Base-by-base conservation (phyloP, 164 flowering plant species). In the Magnolia kwangsiensis region DNA sequence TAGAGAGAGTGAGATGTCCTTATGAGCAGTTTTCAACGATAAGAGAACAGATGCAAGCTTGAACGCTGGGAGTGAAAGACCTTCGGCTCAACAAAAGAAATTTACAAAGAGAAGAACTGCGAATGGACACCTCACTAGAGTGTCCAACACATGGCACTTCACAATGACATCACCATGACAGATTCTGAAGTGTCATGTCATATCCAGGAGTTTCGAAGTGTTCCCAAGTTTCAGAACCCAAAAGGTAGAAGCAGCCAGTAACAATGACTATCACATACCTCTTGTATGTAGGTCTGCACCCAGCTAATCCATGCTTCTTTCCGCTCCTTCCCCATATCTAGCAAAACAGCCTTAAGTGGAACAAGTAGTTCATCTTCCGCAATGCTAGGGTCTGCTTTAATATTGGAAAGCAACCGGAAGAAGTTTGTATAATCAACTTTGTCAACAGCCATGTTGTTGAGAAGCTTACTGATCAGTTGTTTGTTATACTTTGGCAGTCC, bases 351-450 rank as follows among this genome's bases (percentile, higher is more conserved):
- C 86, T 94, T 96, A 72, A 96, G 86, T 14, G 98, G 98, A 76
- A 80, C 76, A 81, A 94, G 81, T 77, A 94, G 82, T 84, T 93
- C 89, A 58, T 87, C 88, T 71, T 93, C 91, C 11, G 87, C 83
- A 71, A 85, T 85, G 80, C 76, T 88, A 21, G 88, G 83, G 83
- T 91, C 88, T 31, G 96, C 88, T 86, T 92, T 93, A 63, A 95
- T 76, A 78, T 92, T 94, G 63, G 99, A 90, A 63, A 96, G 96
- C 68, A 78, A 77, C 37, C 99, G 95, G 75, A 96, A 96, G 85
- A 96, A 96, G 80, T 92, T 96, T 78, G 99, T 96, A 78, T 96
- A 94, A 82, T 96, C 99, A 24, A 96, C 98, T 87, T 81, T 84
- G 63, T 81, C 84, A 50, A 82, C 84, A 70, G 86, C 77, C 86